Conservation (phyloP, 2,329 filamentous ascomycete species). For the Ceratocystis eucalypticola region DNA sequence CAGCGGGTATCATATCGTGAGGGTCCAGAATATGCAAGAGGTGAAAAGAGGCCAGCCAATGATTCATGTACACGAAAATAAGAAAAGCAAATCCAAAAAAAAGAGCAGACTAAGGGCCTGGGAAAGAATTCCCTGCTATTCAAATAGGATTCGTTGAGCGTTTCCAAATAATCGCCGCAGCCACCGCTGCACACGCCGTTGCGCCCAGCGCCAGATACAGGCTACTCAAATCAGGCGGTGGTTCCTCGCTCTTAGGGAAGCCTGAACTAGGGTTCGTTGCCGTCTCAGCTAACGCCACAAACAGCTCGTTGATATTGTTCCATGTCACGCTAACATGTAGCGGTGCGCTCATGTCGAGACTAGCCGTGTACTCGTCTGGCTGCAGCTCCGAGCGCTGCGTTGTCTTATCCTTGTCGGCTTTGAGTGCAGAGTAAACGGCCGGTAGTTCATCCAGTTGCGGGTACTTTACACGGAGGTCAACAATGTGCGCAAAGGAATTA, state of each 20-base stretch:
- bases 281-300: constrained; percentile 80
- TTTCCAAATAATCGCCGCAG: constrained; percentile 53
- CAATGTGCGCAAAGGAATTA: constrained; percentile 87
- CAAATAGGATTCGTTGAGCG: constrained; percentile 38
- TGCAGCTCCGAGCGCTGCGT: constrained; percentile 87
- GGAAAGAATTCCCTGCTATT: constrained; percentile 10
- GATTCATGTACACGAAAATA: constrained; percentile 7
- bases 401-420: constrained; percentile 90
- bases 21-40: not conserved
- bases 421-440: constrained; percentile 81
- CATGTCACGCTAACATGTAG: constrained; percentile 91
- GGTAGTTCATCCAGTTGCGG: constrained; percentile 80
- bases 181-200: constrained; percentile 47
- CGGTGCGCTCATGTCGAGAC: constrained; percentile 76
- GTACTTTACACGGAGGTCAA: constrained; percentile 63
- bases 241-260: constrained; percentile 82
- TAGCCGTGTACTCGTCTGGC: constrained; percentile 79
- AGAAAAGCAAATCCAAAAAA: not conserved
- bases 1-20: constrained; percentile 3
- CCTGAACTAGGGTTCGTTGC: constrained; percentile 79
- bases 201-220: constrained; percentile 77
- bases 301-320: constrained; percentile 86
- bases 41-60: not conserved
- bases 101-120: constrained; percentile 8
- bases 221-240: constrained; percentile 67